These are phyloP conservation scores for Cordyceps javanica DNA, from an alignment of 2,329 filamentous ascomycete genomes.

Conservation along the genomic window DNA sequence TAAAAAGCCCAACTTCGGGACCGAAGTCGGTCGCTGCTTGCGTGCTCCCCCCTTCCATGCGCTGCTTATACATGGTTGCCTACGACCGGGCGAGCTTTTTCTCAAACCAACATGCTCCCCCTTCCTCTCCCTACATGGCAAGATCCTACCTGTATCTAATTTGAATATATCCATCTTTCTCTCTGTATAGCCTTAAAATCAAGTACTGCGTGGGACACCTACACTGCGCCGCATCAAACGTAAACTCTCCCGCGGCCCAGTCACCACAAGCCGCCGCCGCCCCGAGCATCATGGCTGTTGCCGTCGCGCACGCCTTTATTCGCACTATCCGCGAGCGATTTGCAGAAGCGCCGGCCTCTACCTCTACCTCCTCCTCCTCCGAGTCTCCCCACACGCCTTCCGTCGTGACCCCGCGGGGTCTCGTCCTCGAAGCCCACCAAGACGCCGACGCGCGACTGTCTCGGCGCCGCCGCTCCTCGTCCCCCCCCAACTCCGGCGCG, in stretches of 20 bases:
- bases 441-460: not conserved
- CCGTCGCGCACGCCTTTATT: constrained; percentile 2
- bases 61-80: no score
- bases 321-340: not conserved
- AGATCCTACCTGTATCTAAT: not conserved
- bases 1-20: no score
- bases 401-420: not conserved
- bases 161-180: not conserved
- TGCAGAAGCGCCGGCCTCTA: not conserved
- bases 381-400: no score
- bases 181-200: no score
- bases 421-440: not conserved
- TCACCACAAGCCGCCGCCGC: no score
- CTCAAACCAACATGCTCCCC: not conserved
- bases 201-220: no score
- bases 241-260: no score
- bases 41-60: no score
- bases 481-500: not conserved
- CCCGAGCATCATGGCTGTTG: not conserved
- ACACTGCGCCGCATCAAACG: no score
- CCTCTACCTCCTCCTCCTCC: not conserved
- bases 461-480: not conserved
- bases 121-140: no score
- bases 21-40: no score
- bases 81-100: no score